A percentile compares a stretch with the other conserved stretches of the same genome.
These are phyloP conservation scores for Aspergillus aculeatinus DNA, from an alignment of 2,329 filamentous ascomycete genomes.

Conservation along the genomic window DNA sequence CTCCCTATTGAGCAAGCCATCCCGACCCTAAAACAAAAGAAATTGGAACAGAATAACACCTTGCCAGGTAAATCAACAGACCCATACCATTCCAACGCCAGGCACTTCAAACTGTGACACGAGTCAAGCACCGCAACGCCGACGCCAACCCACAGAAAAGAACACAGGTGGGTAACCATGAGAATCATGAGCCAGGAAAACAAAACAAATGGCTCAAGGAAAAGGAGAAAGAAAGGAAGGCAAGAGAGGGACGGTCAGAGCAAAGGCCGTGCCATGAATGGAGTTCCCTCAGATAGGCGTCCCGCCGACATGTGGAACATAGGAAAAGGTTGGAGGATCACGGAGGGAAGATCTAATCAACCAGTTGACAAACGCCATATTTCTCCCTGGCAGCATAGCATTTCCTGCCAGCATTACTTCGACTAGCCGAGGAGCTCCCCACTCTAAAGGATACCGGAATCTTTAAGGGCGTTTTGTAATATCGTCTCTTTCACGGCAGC, in stretches of 20 bases:
- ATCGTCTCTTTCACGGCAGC: slow-evolving; percentile 99
- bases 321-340: not conserved
- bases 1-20: slow-evolving; percentile 13
- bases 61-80: slow-evolving; percentile 20
- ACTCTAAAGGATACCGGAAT: slow-evolving; percentile 82
- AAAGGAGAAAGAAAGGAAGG: not conserved
- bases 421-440: not conserved
- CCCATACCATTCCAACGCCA: slow-evolving; percentile 24
- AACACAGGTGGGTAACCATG: slow-evolving; percentile 7
- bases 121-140: slow-evolving; percentile 22
- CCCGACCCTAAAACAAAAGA: slow-evolving; percentile 9
- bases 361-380: not conserved
- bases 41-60: slow-evolving; percentile 15
- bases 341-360: not conserved
- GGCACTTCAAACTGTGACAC: slow-evolving; percentile 16
- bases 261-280: not conserved
- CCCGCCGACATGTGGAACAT: not conserved
- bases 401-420: not conserved
- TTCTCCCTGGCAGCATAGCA: not conserved
- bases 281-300: too few relatives aligned
- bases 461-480: slow-evolving; percentile 94
- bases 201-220: not conserved
- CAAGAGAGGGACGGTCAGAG: not conserved
- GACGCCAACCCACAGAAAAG: slow-evolving; percentile 21
- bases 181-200: slow-evolving; percentile 11